Evolutionary conservation across 1,284 basidiomycete genomes (phyloP), one percentile per base, ranked within the genome.

Genomic region (Wallemia ichthyophaga): DNA sequence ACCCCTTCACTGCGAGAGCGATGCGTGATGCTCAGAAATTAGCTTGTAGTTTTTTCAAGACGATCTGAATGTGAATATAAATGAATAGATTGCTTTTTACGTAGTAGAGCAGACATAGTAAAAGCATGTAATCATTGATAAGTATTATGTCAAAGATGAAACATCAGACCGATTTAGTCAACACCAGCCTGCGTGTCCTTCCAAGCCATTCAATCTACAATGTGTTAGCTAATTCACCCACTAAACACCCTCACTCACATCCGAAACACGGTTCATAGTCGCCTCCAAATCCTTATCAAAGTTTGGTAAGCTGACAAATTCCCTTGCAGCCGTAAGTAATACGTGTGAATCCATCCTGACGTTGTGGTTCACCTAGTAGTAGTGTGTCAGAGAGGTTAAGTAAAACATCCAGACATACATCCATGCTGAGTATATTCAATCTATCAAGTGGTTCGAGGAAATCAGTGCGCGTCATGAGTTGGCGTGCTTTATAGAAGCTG

Each of bases 381-480:
- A 21, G 48, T 23, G 25, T 21, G 48, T 21, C 9, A 54, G 48
- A 54, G 23, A 25, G 48, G 19, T 7, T 7, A 5, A 54, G 5
- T 11, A 25, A 25, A 5, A 54, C n/a, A 5, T 58, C 58, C 57
- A 61, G 58, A 69, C 78, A 65, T 63, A 83, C 82, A 67, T 86
- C 85, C 61, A 85, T 83, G 3, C 80, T 72, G 59, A 86, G 79
- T 60, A 85, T 78, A 68, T 85, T 80, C 25, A 72, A 67, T 33
- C 70, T 67, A 63, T 72, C 70, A n/a, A 71, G 62, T 1, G 66
- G 67, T 67, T 82, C 81, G 62, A 87, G 70, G 66, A 83, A 87
- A 68, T 86, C 85, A 1, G 83, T 72, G 27, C 84, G 72, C 0
- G 83, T 86, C 84, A 85, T 86, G 58, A 87, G 79, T 66, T 82